Evolutionary conservation across 2,329 filamentous ascomycete species (phyloP).

Genomic region (Fusarium brachygibbosum): DNA sequence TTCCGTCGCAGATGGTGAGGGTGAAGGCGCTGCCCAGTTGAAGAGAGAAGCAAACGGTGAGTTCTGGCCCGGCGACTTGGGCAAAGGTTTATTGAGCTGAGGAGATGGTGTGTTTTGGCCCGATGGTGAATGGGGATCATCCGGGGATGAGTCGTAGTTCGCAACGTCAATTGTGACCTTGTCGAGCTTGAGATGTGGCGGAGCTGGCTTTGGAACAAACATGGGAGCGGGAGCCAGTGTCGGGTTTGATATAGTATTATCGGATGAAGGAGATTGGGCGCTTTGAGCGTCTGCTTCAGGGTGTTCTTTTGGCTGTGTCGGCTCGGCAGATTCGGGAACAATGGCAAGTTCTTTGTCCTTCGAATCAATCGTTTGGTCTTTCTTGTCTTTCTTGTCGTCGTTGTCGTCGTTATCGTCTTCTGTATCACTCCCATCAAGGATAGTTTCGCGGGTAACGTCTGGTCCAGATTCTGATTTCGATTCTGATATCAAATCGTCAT

Average conservation of each 20-base stretch:
- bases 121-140: constrained; percentile 48
- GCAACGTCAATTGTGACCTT: constrained; percentile 54
- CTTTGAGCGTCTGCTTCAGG: constrained; percentile 50
- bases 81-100: constrained; percentile 67
- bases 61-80: constrained; percentile 65
- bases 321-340: constrained; percentile 30
- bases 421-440: constrained; percentile 42
- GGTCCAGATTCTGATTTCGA: constrained; percentile 46
- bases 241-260: constrained; percentile 56
- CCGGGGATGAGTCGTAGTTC: constrained; percentile 46
- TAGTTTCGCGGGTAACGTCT: constrained; percentile 48
- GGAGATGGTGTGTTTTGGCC: constrained; percentile 47
- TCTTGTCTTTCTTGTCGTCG: constrained; percentile 46
- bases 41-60: constrained; percentile 67
- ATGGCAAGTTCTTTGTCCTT: constrained; percentile 41
- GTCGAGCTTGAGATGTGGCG: constrained; percentile 66
- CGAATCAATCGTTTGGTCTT: constrained; percentile 37
- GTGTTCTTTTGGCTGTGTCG: constrained; percentile 7
- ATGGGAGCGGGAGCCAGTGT: constrained; percentile 63
- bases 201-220: constrained; percentile 63
- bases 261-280: constrained; percentile 42
- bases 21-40: constrained; percentile 64
- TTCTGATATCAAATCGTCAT: constrained; percentile 60
- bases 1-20: constrained; percentile 64
- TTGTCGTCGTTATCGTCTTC: constrained; percentile 49